Evolutionary conservation across 73 alveolate species (phyloP).

Genomic region (Stentor coeruleus): DNA sequence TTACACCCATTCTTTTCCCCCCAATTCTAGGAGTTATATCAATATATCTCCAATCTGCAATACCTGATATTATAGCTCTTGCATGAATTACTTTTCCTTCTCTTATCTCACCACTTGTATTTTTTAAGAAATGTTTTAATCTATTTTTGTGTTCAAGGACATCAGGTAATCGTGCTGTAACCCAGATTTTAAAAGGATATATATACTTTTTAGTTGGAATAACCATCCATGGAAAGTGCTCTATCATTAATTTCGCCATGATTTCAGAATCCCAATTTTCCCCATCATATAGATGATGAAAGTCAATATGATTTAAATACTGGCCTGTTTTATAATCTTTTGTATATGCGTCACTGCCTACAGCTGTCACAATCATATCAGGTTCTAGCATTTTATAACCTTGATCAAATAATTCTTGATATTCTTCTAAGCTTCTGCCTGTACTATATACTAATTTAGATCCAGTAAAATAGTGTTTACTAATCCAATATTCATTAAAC

Average conservation of each 20-base stretch:
- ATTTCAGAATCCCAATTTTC: constrained; percentile 14
- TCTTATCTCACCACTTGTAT: background rate
- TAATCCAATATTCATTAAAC: constrained; percentile 7
- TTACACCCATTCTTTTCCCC: constrained; percentile 19
- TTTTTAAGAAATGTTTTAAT: background rate
- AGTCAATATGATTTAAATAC: background rate
- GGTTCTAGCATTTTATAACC: background rate
- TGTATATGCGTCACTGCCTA: constrained; percentile 16
- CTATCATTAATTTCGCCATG: background rate
- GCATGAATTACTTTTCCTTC: constrained; percentile 17
- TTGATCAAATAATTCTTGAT: background rate
- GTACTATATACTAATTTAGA: constrained; percentile 8
- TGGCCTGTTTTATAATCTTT: background rate
- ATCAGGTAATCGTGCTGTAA: constrained; percentile 3
- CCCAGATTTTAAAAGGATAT: constrained; percentile 22
- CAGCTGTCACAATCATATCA: constrained; percentile 17
- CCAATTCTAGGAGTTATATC: constrained; percentile 19
- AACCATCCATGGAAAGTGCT: background rate
- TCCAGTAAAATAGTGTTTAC: background rate
- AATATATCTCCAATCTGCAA: constrained; percentile 15
- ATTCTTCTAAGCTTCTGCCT: constrained; percentile 20
- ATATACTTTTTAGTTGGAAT: background rate
- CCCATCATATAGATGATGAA: background rate
- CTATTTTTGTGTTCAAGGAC: background rate
- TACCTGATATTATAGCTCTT: background rate